These are phyloP conservation scores for Exophiala bonariae DNA, from an alignment of 2,329 filamentous ascomycete genomes.

Conservation along the genomic window DNA sequence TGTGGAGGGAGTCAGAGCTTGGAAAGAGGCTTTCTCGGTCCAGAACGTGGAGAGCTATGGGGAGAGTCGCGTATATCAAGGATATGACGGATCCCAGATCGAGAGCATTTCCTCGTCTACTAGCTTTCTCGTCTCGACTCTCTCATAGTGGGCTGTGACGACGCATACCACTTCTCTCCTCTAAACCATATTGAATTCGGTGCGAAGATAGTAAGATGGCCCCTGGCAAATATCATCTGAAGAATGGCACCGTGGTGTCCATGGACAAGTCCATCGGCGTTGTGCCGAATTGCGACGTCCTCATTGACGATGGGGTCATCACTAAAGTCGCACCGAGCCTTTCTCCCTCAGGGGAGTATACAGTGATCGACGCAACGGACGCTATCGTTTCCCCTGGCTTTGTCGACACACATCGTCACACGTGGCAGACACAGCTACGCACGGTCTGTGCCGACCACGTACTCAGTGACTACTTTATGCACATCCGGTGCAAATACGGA, in stretches of 20 bases:
- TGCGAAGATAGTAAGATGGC: too few relatives aligned
- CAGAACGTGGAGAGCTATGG: too few relatives aligned
- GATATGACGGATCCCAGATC: too few relatives aligned
- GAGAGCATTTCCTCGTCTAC: too few relatives aligned
- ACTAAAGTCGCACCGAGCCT: constrained; percentile 14
- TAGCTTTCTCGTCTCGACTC: too few relatives aligned
- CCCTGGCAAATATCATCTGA: constrained; percentile 9
- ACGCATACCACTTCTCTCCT: too few relatives aligned
- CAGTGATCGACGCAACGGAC: constrained; percentile 42
- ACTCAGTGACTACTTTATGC: constrained; percentile 40
- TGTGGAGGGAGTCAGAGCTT: too few relatives aligned
- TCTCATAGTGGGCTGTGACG: too few relatives aligned
- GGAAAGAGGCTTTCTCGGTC: too few relatives aligned
- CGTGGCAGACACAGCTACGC: constrained; percentile 45
- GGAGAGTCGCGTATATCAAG: too few relatives aligned
- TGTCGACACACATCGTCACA: constrained; percentile 37
- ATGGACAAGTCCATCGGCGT: constrained; percentile 14
- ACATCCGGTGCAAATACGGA: constrained; percentile 10
- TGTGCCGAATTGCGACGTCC: constrained; percentile 10
- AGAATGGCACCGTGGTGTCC: constrained; percentile 17
- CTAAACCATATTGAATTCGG: too few relatives aligned
- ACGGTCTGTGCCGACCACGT: constrained; percentile 40
- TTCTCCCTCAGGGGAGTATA: constrained; percentile 1
- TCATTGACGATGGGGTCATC: constrained; percentile 14
- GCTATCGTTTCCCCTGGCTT: constrained; percentile 34